Conservation (phyloP, 352 stramenopile genomes). For the Pythium dissimile region DNA sequence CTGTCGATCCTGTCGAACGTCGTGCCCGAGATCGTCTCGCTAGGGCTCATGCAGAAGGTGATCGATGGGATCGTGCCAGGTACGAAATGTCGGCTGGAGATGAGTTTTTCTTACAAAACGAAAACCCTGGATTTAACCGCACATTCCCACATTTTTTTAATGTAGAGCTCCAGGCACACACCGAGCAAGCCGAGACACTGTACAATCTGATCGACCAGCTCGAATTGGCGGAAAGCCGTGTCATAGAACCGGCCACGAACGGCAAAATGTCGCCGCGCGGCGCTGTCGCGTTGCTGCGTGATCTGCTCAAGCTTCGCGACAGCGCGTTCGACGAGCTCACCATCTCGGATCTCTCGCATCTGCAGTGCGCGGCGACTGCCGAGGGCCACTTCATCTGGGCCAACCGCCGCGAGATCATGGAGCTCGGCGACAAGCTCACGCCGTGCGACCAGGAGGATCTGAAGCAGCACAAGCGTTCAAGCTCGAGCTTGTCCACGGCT, state of each 20-base stretch:
- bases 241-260: neutral
- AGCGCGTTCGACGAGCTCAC: slow-evolving; percentile 5
- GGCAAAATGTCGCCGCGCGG: neutral
- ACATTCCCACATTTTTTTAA: too few species aligned
- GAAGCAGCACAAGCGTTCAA: neutral
- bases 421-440: slow-evolving; percentile 2
- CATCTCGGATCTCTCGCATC: slow-evolving; percentile 7
- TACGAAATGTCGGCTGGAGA: neutral
- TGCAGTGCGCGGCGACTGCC: slow-evolving; percentile 14
- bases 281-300: slow-evolving; percentile 1
- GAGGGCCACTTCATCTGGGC: slow-evolving; percentile 14
- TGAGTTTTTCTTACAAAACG: too few species aligned
- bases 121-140: too few species aligned
- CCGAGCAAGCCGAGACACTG: slow-evolving; percentile 3
- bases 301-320: slow-evolving; percentile 8
- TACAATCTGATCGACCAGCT: slow-evolving; percentile 18
- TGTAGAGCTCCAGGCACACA: neutral
- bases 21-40: slow-evolving; percentile 9
- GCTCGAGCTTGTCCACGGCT: neutral
- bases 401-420: slow-evolving; percentile 14
- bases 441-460: slow-evolving; percentile 2
- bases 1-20: slow-evolving; percentile 12
- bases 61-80: slow-evolving; percentile 1
- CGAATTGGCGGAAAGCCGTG: neutral
- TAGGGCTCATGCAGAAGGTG: slow-evolving; percentile 13